These are phyloP conservation scores for grape (Vitis vinifera) DNA, from an alignment of 164 flowering plant genomes.

Conservation along the genomic window ASM3070453v1 NC_081808.1:5444001-5444500, in stretches of 20 bases:
- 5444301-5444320: constrained; percentile 42
- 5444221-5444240: constrained; percentile 90
- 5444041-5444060: constrained; percentile 92
- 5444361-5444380: constrained; percentile 85
- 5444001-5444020: constrained; percentile 88
- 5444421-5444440: constrained; percentile 40
- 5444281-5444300: constrained; percentile 92
- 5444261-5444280: constrained; percentile 87
- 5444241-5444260: constrained; percentile 72
- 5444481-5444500: constrained; percentile 67
- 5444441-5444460: constrained; percentile 85
- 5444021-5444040: constrained; percentile 80
- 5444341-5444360: constrained; percentile 56
- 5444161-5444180: constrained; percentile 69
- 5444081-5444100: constrained; percentile 67
- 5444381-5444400: constrained; percentile 89
- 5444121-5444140: constrained; percentile 81
- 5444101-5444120: constrained; percentile 76
- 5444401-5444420: constrained; percentile 67
- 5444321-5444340: constrained; percentile 68
- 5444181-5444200: constrained; percentile 69
- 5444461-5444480: constrained; percentile 72
- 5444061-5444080: constrained; percentile 66
- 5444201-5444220: constrained; percentile 43
- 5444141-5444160: constrained; percentile 93